These are phyloP conservation scores for Gracilaria gracilis DNA, from an alignment of 23 red algal genomes.

Conservation along the genomic window DNA sequence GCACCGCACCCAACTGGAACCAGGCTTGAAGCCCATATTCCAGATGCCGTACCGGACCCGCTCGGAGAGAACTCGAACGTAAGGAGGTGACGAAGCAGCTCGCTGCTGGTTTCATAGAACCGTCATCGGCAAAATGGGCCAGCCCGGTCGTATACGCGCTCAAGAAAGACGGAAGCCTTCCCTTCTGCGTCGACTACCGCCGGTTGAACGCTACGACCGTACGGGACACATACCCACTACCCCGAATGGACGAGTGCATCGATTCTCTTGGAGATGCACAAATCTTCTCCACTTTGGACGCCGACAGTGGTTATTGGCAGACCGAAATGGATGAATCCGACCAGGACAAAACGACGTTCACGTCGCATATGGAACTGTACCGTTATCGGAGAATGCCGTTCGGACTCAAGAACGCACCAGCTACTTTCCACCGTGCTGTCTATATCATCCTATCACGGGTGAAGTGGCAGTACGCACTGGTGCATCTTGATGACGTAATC, in stretches of 20 bases:
- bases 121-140: constrained; percentile 16
- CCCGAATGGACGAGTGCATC: constrained; percentile 58
- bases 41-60: constrained; percentile 18
- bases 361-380: constrained; percentile 32
- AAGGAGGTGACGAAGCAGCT: constrained; percentile 9
- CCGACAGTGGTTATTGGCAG: constrained; percentile 54
- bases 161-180: constrained; percentile 19
- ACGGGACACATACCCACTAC: constrained; percentile 37
- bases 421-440: constrained; percentile 46
- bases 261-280: constrained; percentile 49
- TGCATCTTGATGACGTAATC: constrained; percentile 64
- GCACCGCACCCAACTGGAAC: constrained; percentile 38
- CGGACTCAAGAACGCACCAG: constrained; percentile 47
- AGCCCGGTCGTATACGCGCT: constrained; percentile 18
- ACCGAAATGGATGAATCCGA: constrained; percentile 31
- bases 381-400: constrained; percentile 43
- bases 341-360: constrained; percentile 45
- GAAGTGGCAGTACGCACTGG: constrained; percentile 16
- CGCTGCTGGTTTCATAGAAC: not conserved
- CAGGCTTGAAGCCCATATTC: not conserved
- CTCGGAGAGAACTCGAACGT: not conserved
- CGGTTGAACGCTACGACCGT: constrained; percentile 33
- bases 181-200: constrained; percentile 47
- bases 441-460: constrained; percentile 43
- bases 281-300: constrained; percentile 43